These are phyloP conservation scores for Halenospora varia DNA, from an alignment of 495 filamentous ascomycete species.

Conservation along the genomic window DNA sequence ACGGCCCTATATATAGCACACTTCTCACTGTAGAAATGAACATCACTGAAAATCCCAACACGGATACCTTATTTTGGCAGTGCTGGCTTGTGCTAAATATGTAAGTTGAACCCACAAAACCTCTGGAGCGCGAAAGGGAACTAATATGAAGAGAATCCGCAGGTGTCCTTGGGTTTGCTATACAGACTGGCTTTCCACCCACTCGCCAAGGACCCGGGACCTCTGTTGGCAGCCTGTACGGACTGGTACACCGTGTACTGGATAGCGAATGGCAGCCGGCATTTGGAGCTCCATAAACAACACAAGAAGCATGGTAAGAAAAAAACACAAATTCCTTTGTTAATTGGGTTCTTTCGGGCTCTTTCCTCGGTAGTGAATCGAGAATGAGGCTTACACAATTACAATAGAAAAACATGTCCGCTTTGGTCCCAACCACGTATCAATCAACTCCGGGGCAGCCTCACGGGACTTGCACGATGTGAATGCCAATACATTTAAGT, in stretches of 20 bases:
- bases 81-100: neutral
- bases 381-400: neutral
- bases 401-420: neutral
- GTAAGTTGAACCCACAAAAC: neutral
- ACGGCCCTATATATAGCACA: too few species aligned
- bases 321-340: neutral
- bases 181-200: neutral
- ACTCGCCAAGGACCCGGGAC: neutral
- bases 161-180: neutral
- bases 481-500: neutral
- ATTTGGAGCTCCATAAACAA: neutral
- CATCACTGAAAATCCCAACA: too few species aligned
- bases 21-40: too few species aligned
- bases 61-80: neutral
- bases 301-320: neutral
- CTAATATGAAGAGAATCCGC: neutral
- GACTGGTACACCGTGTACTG: neutral
- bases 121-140: neutral
- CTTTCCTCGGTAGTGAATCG: neutral
- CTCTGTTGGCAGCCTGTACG: neutral
- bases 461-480: neutral
- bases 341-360: neutral
- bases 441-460: neutral
- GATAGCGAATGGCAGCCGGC: neutral
- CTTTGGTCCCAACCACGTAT: neutral